Evolutionary conservation across 73 alveolate genomes (phyloP), one percentile per base, ranked within the genome.

Genomic region (Paramecium bursaria): DNA sequence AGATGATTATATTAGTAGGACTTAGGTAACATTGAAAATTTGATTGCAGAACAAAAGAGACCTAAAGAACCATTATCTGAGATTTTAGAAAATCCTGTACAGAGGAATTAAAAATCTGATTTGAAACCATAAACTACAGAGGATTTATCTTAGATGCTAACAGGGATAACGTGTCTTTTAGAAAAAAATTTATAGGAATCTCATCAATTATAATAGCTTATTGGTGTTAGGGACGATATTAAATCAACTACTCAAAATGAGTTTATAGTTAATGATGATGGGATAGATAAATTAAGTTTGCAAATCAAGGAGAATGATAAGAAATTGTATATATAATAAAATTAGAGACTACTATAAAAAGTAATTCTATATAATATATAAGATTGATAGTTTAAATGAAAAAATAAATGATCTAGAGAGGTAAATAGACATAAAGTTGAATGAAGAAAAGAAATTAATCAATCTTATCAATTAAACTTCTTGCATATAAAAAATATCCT

Each of bases 151-250:
- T 26, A 21, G 23, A 13, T 51, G 44, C 46, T 51, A 1, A 2
- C 9, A 19, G 74, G 46, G 23, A 25, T 51, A 22, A 51, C 74
- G 13, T 26, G 25, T 51, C 46, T 51, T 7, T 26, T 57, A 31
- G 76, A 57, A 57, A 57, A 57, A n/a, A 27, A 57, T 57, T 9
- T 57, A 57, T 9, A 57, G 15, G 76, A 57, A 57, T 57, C 76
- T 11, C 26, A 57, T 27, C n/a, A 57, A n/a, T 57, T 57, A 26
- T 57, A 57, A 10, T 25, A 57, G 33, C 27, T 57, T 14, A 30
- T 57, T 26, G 27, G 17, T 27, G 33, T 23, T 57, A 57, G 49
- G 13, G 33, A 10, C 19, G 49, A 0, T 57, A 11, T 23, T n/a
- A 9, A 57, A 30, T 51, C 74, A 15, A 30, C 27, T 57, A 30